phyloP scores from a whole-genome alignment of 2,329 filamentous ascomycete species.

The Sclerotinia trifoliorum region DNA sequence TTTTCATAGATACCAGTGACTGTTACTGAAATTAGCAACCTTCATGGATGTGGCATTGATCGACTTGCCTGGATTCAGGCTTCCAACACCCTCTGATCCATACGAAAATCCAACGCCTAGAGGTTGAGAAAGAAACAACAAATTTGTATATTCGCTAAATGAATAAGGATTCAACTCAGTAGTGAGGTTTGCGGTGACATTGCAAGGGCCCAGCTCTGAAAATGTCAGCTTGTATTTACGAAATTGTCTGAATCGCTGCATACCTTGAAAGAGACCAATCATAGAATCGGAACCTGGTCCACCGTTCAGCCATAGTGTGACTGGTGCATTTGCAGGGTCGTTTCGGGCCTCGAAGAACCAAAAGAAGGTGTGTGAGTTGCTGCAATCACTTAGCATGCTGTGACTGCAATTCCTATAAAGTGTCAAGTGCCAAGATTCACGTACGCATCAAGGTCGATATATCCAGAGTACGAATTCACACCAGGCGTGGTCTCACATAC shows the following conservation, averaged over 20 bases:
- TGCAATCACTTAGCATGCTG: background rate
- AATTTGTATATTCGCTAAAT: slow-evolving; percentile 58
- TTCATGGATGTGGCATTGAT: background rate
- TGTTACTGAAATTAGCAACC: background rate
- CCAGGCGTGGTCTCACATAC: slow-evolving; percentile 36
- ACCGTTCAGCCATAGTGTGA: slow-evolving; percentile 55
- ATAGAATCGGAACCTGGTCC: slow-evolving; percentile 53
- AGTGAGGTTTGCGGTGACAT: slow-evolving; percentile 39
- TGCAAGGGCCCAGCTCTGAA: slow-evolving; percentile 44
- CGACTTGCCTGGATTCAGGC: slow-evolving; percentile 30
- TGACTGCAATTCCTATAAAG: slow-evolving; percentile 14
- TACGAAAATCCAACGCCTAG: slow-evolving; percentile 67
- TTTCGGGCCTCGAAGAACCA: slow-evolving; percentile 54
- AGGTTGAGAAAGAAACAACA: slow-evolving; percentile 56
- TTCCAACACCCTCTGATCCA: slow-evolving; percentile 44
- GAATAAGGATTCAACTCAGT: slow-evolving; percentile 54
- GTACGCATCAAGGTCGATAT: slow-evolving; percentile 34
- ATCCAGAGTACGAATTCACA: slow-evolving; percentile 37
- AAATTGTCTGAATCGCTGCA: background rate
- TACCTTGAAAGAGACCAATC: slow-evolving; percentile 51
- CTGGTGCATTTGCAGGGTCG: slow-evolving; percentile 46
- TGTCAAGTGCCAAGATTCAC: background rate
- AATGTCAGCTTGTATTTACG: background rate
- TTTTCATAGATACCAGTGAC: slow-evolving; percentile 25
- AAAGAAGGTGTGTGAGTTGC: slow-evolving; percentile 45